phyloP scores from a whole-genome alignment of 1,284 basidiomycete genomes.

The Bjerkandera adusta region DNA sequence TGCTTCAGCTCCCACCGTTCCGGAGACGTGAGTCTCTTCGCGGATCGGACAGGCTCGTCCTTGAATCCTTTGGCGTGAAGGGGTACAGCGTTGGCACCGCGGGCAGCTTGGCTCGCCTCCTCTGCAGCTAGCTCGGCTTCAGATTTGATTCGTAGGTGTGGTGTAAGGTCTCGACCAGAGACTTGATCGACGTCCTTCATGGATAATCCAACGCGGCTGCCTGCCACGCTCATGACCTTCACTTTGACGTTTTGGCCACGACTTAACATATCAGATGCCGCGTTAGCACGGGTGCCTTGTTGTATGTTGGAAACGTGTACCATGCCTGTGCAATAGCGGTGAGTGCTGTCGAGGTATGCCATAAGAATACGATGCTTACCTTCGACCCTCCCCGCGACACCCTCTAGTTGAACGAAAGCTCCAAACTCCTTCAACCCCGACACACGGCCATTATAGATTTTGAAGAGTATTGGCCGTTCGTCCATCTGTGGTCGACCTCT shows the following conservation, averaged over 20 bases:
- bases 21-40: conserved; percentile 92
- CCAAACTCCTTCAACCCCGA: conserved; percentile 93
- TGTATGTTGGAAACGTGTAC: conserved; percentile 95
- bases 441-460: conserved; percentile 91
- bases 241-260: conserved; percentile 88
- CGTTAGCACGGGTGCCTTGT: conserved; percentile 78
- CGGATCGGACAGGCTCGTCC: conserved; percentile 61
- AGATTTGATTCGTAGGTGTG: conserved; percentile 90
- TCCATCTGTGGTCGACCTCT: conserved; percentile 54
- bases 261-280: conserved; percentile 83
- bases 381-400: conserved; percentile 82
- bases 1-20: conserved; percentile 99
- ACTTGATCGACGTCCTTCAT: conserved; percentile 98
- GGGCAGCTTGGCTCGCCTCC: conserved; percentile 61
- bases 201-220: conserved; percentile 79
- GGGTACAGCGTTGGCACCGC: conserved; percentile 68
- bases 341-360: conserved; percentile 30
- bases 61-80: conserved; percentile 43
- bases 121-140: conserved; percentile 87
- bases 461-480: conserved; percentile 87
- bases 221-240: conserved; percentile 93
- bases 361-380: no score
- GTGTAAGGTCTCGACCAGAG: conserved; percentile 88
- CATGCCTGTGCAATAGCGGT: conserved; percentile 60
- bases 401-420: conserved; percentile 90